Percentiles rank a stretch among this genome's conserved stretches.
phyloP scores from a whole-genome alignment of 306 rosid species.

The Senna tora region DNA sequence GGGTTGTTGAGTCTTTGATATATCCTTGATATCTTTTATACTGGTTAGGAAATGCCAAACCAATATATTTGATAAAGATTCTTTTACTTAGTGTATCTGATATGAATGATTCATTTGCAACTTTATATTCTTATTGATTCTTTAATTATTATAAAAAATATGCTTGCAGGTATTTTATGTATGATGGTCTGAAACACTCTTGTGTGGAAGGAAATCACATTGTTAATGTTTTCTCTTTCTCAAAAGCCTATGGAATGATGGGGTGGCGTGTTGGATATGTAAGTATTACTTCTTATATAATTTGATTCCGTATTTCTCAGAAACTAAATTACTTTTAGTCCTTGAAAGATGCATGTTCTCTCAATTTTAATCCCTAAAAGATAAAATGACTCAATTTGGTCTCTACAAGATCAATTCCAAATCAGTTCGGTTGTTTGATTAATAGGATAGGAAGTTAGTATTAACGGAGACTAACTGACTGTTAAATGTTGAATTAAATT shows the following conservation, averaged over 20 bases:
- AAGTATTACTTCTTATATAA: slow-evolving; percentile 40
- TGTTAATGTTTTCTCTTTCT: slow-evolving; percentile 88
- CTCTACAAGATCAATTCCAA: no score
- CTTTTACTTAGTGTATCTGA: neutral
- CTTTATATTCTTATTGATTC: slow-evolving; percentile 2
- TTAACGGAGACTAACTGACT: no score
- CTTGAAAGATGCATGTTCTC: no score
- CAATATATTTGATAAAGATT: neutral
- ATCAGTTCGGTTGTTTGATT: no score
- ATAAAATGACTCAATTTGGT: no score
- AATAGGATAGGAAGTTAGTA: no score
- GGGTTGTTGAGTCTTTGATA: neutral
- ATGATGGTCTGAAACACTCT: slow-evolving; percentile 74
- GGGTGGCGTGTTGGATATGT: slow-evolving; percentile 99
- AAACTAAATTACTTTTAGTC: neutral
- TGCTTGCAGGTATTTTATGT: slow-evolving; percentile 93
- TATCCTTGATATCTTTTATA: neutral
- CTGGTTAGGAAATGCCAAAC: slow-evolving; percentile 14
- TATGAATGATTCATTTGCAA: slow-evolving; percentile 3
- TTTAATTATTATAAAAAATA: no score
- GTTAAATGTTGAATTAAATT: no score
- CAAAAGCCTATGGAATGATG: slow-evolving; percentile 99
- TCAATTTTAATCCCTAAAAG: no score
- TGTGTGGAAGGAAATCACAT: slow-evolving; percentile 91
- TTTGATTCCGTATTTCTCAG: neutral